These are phyloP conservation scores for Aureobasidium mangrovei DNA, from an alignment of 2,329 filamentous ascomycete genomes.

Conservation along the genomic window DNA sequence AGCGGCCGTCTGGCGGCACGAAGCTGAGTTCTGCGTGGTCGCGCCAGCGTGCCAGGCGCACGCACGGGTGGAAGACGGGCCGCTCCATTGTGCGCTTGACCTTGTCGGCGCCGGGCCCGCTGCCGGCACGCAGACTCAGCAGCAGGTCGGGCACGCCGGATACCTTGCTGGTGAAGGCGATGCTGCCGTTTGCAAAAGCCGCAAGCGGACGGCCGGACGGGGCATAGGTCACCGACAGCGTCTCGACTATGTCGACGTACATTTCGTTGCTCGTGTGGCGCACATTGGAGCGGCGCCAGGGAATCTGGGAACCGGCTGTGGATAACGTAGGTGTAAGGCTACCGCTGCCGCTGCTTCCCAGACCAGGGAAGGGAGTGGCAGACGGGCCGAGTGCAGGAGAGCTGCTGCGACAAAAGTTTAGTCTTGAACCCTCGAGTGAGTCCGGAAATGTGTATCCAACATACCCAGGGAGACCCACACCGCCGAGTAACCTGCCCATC, in stretches of 20 bases:
- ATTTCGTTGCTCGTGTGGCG: slow-evolving; percentile 94
- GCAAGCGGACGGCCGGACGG: slow-evolving; percentile 81
- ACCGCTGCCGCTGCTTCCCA: slow-evolving; percentile 2
- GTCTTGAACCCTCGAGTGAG: not conserved
- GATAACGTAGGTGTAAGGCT: slow-evolving; percentile 21
- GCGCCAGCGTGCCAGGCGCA: slow-evolving; percentile 81
- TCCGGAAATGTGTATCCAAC: not conserved
- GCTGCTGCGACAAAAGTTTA: not conserved
- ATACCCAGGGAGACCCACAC: slow-evolving; percentile 66
- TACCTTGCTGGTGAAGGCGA: slow-evolving; percentile 91
- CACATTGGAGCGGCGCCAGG: slow-evolving; percentile 87
- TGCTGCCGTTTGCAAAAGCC: slow-evolving; percentile 81
- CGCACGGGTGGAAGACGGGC: slow-evolving; percentile 93
- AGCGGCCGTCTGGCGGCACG: slow-evolving; percentile 86
- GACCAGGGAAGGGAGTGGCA: not conserved
- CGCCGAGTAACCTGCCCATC: slow-evolving; percentile 79
- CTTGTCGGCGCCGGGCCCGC: slow-evolving; percentile 53
- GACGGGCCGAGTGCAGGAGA: slow-evolving; percentile 7
- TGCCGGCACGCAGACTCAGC: slow-evolving; percentile 62
- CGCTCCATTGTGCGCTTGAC: slow-evolving; percentile 58
- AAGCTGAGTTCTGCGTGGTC: slow-evolving; percentile 90
- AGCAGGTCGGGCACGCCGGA: slow-evolving; percentile 89
- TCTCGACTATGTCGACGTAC: slow-evolving; percentile 92
- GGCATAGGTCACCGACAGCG: slow-evolving; percentile 75
- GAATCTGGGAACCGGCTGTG: slow-evolving; percentile 46